Conservation (phyloP, 2,329 filamentous ascomycete genomes). For the Periconia macrospinosa region DNA sequence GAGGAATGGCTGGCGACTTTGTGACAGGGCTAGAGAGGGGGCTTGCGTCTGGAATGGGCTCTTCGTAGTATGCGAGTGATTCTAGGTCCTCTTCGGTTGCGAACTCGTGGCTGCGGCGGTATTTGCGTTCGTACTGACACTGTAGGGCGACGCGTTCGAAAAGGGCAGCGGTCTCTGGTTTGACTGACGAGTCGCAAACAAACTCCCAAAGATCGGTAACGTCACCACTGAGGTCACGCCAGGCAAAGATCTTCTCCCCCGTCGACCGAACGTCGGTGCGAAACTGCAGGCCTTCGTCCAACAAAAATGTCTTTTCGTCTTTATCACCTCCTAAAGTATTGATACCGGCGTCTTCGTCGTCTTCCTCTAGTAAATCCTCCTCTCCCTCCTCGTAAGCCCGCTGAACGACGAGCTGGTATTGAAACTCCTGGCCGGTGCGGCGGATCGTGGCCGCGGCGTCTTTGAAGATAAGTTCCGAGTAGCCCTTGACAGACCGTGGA, state of each 20-base stretch:
- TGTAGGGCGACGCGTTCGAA: conserved; percentile 84
- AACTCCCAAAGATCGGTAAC: conserved; percentile 96
- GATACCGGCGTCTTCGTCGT: conserved; percentile 76
- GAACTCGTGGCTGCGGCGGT: conserved; percentile 74
- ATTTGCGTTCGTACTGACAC: conserved; percentile 98
- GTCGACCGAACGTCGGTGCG: conserved; percentile 79
- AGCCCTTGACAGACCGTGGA: conserved; percentile 92
- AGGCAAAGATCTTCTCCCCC: conserved; percentile 85
- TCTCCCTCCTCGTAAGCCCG: conserved; percentile 97
- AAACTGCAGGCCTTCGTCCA: conserved; percentile 90
- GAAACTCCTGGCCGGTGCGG: conserved; percentile 89
- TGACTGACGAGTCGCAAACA: conserved; percentile 78
- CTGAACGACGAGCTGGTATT: conserved; percentile 96
- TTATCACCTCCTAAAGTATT: conserved; percentile 77
- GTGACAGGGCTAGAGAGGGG: conserved; percentile 54
- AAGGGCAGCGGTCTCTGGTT: conserved; percentile 70
- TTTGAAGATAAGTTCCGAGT: conserved; percentile 98
- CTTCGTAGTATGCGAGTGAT: conserved; percentile 78
- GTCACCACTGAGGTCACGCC: conserved; percentile 94
- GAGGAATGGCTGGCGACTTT: conserved; percentile 39
- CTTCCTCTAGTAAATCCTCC: conserved; percentile 88
- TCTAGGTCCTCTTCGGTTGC: conserved; percentile 80
- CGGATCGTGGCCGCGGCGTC: conserved; percentile 92
- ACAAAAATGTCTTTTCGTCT: conserved; percentile 95
- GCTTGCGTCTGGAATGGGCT: conserved; percentile 62